These are phyloP conservation scores for Brassica balearica DNA, from an alignment of 441 rosid species.

Conservation along the genomic window DNA sequence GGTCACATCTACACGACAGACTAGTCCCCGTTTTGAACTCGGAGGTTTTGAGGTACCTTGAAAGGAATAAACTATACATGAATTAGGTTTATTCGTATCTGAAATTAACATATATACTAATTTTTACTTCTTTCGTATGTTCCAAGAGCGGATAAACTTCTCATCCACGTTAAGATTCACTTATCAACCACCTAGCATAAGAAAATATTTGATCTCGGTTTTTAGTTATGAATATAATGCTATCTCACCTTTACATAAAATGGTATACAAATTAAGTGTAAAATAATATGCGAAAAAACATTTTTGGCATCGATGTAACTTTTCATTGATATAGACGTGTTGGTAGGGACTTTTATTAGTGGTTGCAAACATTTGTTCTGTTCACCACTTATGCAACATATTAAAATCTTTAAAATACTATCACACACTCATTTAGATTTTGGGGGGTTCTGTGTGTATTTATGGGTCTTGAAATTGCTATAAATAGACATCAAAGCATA, in stretches of 20 bases:
- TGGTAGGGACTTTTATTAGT: constrained; percentile 19
- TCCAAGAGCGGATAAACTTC: not conserved
- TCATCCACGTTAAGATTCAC: not conserved
- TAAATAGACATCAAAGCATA: constrained; percentile 21
- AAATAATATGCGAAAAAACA: not conserved
- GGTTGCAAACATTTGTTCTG: constrained; percentile 26
- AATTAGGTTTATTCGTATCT: not conserved
- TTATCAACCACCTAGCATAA: not conserved
- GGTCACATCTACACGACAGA: not conserved
- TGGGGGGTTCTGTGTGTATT: not conserved
- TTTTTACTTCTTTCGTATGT: not conserved
- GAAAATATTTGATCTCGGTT: not conserved
- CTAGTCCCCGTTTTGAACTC: not conserved
- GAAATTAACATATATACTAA: not conserved
- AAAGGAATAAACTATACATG: not conserved
- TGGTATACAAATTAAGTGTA: no score
- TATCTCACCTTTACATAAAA: no score
- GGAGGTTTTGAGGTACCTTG: not conserved
- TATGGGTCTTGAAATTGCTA: constrained; percentile 9
- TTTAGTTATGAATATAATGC: not conserved
- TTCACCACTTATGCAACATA: constrained; percentile 15
- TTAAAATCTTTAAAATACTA: not conserved
- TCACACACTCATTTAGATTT: not conserved
- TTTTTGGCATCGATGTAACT: constrained; percentile 1
- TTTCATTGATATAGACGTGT: constrained; percentile 1